Evolutionary conservation across 2,329 filamentous ascomycete species (phyloP), one percentile per base, ranked within the genome.

Genomic region (Cladosporium halotolerans): DNA sequence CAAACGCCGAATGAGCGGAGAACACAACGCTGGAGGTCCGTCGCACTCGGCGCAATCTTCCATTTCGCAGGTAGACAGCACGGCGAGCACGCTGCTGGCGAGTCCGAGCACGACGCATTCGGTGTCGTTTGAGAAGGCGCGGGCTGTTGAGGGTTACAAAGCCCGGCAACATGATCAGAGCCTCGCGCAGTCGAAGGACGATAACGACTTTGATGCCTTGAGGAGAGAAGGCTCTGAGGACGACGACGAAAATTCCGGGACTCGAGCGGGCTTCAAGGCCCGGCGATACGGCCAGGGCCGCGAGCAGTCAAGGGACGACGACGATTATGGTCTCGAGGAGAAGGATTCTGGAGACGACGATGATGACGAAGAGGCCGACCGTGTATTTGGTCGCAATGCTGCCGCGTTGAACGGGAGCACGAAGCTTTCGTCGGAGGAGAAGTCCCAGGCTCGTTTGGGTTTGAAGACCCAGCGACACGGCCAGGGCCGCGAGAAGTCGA

Each of bases 41-140:
- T 44, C 40, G 32, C 40, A 44, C 44, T 38, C 32, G 40, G 32
- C 48, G 40, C 48, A 32, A 18, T 51, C 48, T 10, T 51, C 48
- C 40, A 36, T 44, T 9, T 32, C 48, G 4, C 41, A 60, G 23
- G 53, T 63, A 57, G 61, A 64, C 50, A 61, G 59, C 43, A 56
- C 62, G 9, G 63, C 59, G 5, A 64, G 62, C 7, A 65, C 62
- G 6, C 54, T 64, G 10, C 52, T 60, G 2, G 58, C 53, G 16
- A 62, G 58, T 44, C 44, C 57, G 13, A 39, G 44, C 3, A 52
- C 47, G 16, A 53, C 47, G 16, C 56, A 55, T 31, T 42, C 51
- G 32, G 47, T 53, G 11, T 62, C 58, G 32, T 55, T 60, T 13
- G 60, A 58, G 11, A 51, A 60, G 33, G 14, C 34, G n/a, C 42